Percentiles rank a stretch among this genome's conserved stretches.
Conservation (phyloP, 768 basidiomycete species). For the Guyanaporus albipodus region DNA sequence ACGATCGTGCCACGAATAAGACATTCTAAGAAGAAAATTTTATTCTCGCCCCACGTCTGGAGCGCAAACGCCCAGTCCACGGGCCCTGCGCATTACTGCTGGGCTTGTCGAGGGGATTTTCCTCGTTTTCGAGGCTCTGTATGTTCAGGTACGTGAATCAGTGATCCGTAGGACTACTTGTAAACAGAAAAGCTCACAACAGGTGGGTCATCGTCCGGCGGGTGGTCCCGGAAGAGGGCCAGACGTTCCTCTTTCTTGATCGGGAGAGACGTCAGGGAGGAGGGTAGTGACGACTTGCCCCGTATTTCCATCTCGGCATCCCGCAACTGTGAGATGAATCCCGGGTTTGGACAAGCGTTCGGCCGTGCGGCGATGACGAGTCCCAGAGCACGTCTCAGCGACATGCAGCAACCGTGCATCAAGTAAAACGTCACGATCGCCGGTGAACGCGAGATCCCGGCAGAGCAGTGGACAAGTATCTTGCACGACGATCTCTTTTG, state of each 20-base stretch:
- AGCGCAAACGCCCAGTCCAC: too few species aligned
- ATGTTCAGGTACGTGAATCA: too few species aligned
- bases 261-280: not conserved
- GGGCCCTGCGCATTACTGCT: too few species aligned
- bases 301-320: not conserved
- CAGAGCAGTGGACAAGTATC: conserved; percentile 8
- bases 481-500: too few species aligned
- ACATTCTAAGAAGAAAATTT: too few species aligned
- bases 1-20: too few species aligned
- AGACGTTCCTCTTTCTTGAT: conserved; percentile 5
- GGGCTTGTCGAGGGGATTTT: too few species aligned
- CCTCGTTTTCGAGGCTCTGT: too few species aligned
- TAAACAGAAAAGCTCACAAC: too few species aligned
- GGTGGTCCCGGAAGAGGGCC: conserved; percentile 7
- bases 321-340: conserved; percentile 2
- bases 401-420: conserved; percentile 1
- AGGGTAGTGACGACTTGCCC: not conserved
- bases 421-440: conserved; percentile 4
- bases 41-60: too few species aligned
- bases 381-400: conserved; percentile 2
- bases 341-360: conserved; percentile 3
- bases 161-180: too few species aligned
- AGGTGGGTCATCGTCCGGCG: too few species aligned
- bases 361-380: conserved; percentile 1
- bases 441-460: conserved; percentile 12